Base-by-base conservation (phyloP, 2,329 filamentous ascomycete species). In the Fusarium proliferatum region DNA sequence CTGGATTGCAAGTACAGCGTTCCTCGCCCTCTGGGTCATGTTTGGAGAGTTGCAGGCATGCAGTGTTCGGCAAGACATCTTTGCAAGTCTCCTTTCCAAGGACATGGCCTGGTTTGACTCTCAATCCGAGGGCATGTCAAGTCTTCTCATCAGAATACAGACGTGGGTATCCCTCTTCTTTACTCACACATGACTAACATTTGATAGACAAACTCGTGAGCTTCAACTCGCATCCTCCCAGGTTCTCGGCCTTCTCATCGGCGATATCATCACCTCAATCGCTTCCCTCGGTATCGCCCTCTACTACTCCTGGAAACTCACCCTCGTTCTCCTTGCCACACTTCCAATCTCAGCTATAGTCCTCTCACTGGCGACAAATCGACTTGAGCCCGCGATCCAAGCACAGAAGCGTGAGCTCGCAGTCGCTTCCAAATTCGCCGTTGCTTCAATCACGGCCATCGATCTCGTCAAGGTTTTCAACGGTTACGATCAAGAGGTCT, bases 391-490 rank as follows among this genome's bases (percentile, higher is more conserved):
- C 6, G 90, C 90, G 16, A 91, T 96, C n/a, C 86, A 89, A 70
- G 84, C 84, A 4, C 95, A 98, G 77, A 91, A 93, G 64, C 81
- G 82, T 3, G 88, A 91, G 63, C 87, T 97, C 2, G 89, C 89
- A 4, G 84, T 87, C 53, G 94, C 94, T 0, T 91, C 94, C 1
- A 96, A 94, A 77, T 86, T 91, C 62, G 88, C 91, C 2, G 91
- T 89, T 15, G 92, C 90, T 16, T 91, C 94, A 0, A 87, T 97
- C 15, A 85, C 86, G 3, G 91, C 90, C 6, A 96, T 98, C 43
- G 94, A 97, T 69, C 89, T 93, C 0, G 94, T 98, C 78, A 98
- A 98, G 80, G 92, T 91, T 59, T 95, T 93, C 82, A 95, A 96
- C 75, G 94, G 92, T 1, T 89, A 94, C 77, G 87, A 88, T 17